phyloP scores from a whole-genome alignment of 148 eudicot genomes.

The Chenopodium quinoa region DNA sequence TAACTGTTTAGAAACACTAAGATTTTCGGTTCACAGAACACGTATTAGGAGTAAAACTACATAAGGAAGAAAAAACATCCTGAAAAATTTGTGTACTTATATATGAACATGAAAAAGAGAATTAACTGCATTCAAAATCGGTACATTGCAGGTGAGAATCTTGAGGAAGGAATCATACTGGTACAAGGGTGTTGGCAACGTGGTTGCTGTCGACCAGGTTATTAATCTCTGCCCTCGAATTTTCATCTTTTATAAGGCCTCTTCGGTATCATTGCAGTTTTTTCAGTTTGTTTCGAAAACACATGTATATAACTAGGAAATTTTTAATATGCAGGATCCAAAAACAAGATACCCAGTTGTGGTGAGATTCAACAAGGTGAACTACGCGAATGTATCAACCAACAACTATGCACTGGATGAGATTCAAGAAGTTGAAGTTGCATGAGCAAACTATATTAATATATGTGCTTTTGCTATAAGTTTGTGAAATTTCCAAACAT shows the following conservation, averaged over 20 bases:
- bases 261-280: neutral
- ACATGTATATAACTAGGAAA: neutral
- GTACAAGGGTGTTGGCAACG: constrained; percentile 90
- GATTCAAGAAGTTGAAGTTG: constrained; percentile 74
- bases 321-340: constrained; percentile 55
- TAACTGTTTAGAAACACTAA: no score
- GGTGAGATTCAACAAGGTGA: constrained; percentile 93
- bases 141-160: constrained; percentile 66
- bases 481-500: constrained; percentile 20
- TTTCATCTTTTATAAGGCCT: neutral
- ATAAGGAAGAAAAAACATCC: no score
- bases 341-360: constrained; percentile 89
- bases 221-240: neutral
- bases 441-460: constrained; percentile 27
- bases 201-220: constrained; percentile 96
- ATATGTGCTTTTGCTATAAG: constrained; percentile 12
- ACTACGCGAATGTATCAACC: constrained; percentile 87
- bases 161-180: constrained; percentile 94
- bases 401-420: constrained; percentile 98
- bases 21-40: no score
- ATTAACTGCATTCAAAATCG: neutral
- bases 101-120: neutral
- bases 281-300: neutral
- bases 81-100: neutral
- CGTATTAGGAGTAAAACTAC: no score